Evolutionary conservation across 306 rosid species (phyloP).

Genomic region (Clitoria ternatea): DNA sequence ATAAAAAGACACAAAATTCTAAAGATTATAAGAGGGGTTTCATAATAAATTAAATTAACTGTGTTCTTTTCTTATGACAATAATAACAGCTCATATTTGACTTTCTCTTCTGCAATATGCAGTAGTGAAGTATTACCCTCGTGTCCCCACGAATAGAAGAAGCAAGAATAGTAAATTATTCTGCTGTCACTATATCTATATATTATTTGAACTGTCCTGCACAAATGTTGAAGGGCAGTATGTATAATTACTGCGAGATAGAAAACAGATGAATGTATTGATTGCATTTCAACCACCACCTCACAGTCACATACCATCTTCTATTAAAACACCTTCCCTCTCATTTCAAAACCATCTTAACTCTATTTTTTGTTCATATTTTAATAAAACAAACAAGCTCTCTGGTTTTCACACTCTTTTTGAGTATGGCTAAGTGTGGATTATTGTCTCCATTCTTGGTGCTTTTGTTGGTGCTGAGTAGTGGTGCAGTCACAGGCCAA

Average conservation of each 20-base stretch:
- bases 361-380: not conserved
- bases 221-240: conserved; percentile 4
- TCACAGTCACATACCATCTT: not conserved
- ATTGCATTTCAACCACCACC: conserved; percentile 58
- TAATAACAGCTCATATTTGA: no score
- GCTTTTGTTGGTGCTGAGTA: conserved; percentile 13
- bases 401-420: not conserved
- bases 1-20: no score
- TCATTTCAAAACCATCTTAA: not conserved
- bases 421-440: conserved; percentile 45
- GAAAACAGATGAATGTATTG: conserved; percentile 53
- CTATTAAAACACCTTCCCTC: conserved; percentile 19
- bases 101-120: not conserved
- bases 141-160: not conserved
- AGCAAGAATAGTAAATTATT: not conserved
- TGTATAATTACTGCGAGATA: conserved; percentile 38
- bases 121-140: not conserved
- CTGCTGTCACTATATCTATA: not conserved
- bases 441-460: conserved; percentile 8
- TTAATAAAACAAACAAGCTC: not conserved
- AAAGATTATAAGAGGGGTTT: no score
- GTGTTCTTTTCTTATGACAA: no score
- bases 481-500: conserved; percentile 40
- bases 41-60: no score
- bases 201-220: not conserved